A percentile compares a stretch with the other conserved stretches of the same genome.
These are phyloP conservation scores for Albifimbria verrucaria DNA, from an alignment of 2,329 filamentous ascomycete species.

Conservation along the genomic window DNA sequence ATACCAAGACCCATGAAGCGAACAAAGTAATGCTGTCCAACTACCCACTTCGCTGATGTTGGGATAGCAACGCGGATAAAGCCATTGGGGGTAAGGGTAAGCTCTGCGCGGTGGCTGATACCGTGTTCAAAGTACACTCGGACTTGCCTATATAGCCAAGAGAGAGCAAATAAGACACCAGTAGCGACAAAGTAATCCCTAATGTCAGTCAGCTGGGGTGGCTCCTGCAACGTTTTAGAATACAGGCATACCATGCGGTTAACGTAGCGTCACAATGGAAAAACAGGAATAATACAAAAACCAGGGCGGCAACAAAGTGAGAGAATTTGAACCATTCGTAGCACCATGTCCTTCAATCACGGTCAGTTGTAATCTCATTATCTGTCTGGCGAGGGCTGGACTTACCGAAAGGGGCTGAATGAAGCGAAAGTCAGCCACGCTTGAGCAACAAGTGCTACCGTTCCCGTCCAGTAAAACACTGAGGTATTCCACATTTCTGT, in stretches of 20 bases:
- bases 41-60: slow-evolving; percentile 41
- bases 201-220: no score
- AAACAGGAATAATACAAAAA: slow-evolving; percentile 59
- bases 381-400: no score
- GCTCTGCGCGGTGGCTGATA: slow-evolving; percentile 36
- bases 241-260: no score
- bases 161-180: slow-evolving; percentile 28
- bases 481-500: slow-evolving; percentile 38
- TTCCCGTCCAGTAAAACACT: slow-evolving; percentile 52
- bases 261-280: slow-evolving; percentile 55
- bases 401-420: no score
- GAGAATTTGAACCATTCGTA: slow-evolving; percentile 62
- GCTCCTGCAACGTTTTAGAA: no score
- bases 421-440: slow-evolving; percentile 55
- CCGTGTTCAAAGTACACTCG: slow-evolving; percentile 50
- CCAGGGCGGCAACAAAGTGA: slow-evolving; percentile 47
- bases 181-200: slow-evolving; percentile 61
- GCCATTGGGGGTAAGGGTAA: slow-evolving; percentile 35
- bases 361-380: no score
- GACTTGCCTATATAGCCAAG: slow-evolving; percentile 42
- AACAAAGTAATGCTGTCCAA: slow-evolving; percentile 54
- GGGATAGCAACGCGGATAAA: slow-evolving; percentile 39
- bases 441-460: slow-evolving; percentile 50
- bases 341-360: no score
- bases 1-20: slow-evolving; percentile 45